phyloP scores from a whole-genome alignment of 2,329 filamentous ascomycete species.

The Fusarium marasasianum region DNA sequence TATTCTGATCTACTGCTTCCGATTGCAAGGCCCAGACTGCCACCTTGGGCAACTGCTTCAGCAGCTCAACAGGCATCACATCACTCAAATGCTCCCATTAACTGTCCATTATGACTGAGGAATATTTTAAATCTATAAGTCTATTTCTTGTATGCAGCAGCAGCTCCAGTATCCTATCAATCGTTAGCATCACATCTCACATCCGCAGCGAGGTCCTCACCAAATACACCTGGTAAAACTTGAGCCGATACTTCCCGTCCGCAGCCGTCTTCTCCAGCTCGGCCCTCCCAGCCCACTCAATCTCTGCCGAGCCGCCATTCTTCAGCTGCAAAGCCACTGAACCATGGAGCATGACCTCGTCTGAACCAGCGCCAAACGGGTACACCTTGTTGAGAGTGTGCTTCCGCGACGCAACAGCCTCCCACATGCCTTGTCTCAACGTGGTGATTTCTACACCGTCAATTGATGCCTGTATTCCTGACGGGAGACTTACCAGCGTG shows the following conservation, averaged over 20 bases:
- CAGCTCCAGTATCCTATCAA: slow-evolving; percentile 22
- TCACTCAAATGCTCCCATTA: fast-evolving
- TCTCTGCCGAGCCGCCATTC: slow-evolving; percentile 25
- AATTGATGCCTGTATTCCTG: neutral
- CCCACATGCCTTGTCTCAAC: slow-evolving; percentile 31
- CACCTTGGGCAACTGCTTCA: no score
- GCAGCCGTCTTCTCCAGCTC: slow-evolving; percentile 5
- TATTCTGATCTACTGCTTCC: neutral
- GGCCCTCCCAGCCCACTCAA: slow-evolving; percentile 31
- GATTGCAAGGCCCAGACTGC: no score
- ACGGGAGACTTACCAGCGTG: neutral
- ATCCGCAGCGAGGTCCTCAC: neutral
- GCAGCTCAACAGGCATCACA: neutral
- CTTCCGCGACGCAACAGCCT: slow-evolving; percentile 29
- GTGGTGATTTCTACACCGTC: slow-evolving; percentile 23
- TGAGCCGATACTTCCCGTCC: slow-evolving; percentile 30
- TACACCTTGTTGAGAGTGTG: slow-evolving; percentile 25
- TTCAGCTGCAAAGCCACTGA: slow-evolving; percentile 27
- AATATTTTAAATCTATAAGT: slow-evolving; percentile 44
- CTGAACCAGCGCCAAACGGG: slow-evolving; percentile 14
- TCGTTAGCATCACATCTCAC: neutral
- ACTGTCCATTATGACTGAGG: fast-evolving
- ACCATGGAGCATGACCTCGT: slow-evolving; percentile 31
- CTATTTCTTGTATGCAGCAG: slow-evolving; percentile 26
- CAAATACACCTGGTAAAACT: slow-evolving; percentile 32